A percentile compares a stretch with the other conserved stretches of the same genome.
phyloP scores from a whole-genome alignment of 768 basidiomycete species.

The Termitomyces sp. region DNA sequence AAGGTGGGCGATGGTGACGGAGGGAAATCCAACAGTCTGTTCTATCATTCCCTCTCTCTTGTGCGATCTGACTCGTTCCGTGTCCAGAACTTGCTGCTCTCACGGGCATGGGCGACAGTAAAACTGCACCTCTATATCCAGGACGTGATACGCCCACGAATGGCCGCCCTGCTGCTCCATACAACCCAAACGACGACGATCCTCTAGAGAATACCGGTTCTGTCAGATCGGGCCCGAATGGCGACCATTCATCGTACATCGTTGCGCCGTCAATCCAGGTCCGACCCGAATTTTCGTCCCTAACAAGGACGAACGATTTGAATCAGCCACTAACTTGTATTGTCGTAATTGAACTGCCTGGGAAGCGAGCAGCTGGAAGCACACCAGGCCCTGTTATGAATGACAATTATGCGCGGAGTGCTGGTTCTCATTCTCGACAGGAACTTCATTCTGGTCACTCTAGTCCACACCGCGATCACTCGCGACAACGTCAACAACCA shows the following conservation, averaged over 20 bases:
- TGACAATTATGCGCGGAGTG: slow-evolving; percentile 41
- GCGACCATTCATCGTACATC: slow-evolving; percentile 62
- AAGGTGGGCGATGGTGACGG: slow-evolving; percentile 87
- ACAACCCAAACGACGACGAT: slow-evolving; percentile 84
- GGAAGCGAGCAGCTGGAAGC: slow-evolving; percentile 51
- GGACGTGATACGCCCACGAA: slow-evolving; percentile 61
- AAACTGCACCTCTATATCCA: slow-evolving; percentile 54
- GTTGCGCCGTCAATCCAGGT: slow-evolving; percentile 93
- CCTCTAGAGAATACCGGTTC: slow-evolving; percentile 62
- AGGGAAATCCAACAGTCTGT: slow-evolving; percentile 86
- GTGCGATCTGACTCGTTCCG: slow-evolving; percentile 3
- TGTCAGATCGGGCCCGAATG: slow-evolving; percentile 40
- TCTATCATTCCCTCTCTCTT: slow-evolving; percentile 6
- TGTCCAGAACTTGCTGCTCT: slow-evolving; percentile 84
- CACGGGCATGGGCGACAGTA: slow-evolving; percentile 80
- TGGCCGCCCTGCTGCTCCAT: slow-evolving; percentile 37
- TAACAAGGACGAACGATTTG: slow-evolving; percentile 63
- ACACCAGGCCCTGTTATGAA: slow-evolving; percentile 53
- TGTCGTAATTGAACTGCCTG: slow-evolving; percentile 88
- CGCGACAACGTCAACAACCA: slow-evolving; percentile 21
- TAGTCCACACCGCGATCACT: slow-evolving; percentile 36
- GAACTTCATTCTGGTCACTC: slow-evolving; percentile 36
- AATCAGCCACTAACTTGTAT: slow-evolving; percentile 92
- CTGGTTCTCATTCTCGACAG: slow-evolving; percentile 20
- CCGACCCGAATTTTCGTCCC: slow-evolving; percentile 84